Evolutionary conservation across 31 red algal species (phyloP).

Genomic region (Odonthalia washingtoniensis): DNA sequence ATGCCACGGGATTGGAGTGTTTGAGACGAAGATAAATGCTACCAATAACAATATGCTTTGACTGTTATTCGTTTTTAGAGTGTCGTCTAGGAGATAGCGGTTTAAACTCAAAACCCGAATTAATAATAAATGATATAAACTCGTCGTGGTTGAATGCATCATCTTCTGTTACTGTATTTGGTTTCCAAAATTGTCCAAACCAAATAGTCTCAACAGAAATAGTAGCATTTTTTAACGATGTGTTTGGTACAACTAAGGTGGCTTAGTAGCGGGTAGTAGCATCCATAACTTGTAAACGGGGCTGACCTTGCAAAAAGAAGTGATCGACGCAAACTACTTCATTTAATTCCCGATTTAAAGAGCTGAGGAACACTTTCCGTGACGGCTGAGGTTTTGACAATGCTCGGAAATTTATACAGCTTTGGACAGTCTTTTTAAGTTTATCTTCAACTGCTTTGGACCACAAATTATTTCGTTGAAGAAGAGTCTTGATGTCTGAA

Average conservation of each 20-base stretch:
- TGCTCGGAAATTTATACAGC: too few species aligned
- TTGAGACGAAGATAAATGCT: too few species aligned
- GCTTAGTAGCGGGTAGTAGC: conserved; percentile 18
- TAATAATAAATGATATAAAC: not conserved
- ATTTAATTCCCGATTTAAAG: too few species aligned
- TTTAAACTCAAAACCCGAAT: not conserved
- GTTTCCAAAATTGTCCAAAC: conserved; percentile 27
- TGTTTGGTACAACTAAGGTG: not conserved
- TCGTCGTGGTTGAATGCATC: not conserved
- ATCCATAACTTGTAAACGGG: conserved; percentile 35
- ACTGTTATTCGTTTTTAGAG: conserved; percentile 14
- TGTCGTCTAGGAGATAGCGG: conserved; percentile 2
- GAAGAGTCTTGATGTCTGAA: conserved; percentile 30
- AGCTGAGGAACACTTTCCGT: too few species aligned
- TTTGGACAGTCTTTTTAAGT: too few species aligned
- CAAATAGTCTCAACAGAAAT: not conserved
- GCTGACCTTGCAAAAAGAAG: not conserved
- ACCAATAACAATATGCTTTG: too few species aligned
- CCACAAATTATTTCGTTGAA: conserved; percentile 36
- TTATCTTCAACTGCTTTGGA: too few species aligned
- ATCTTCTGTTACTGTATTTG: not conserved
- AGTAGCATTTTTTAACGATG: conserved; percentile 28
- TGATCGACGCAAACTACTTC: too few species aligned
- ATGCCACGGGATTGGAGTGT: too few species aligned
- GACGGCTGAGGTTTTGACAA: too few species aligned